Evolutionary conservation across 1,139 yeast species (phyloP), one percentile per base, ranked within the genome.

Genomic region (Magnusiomyces sp.): DNA sequence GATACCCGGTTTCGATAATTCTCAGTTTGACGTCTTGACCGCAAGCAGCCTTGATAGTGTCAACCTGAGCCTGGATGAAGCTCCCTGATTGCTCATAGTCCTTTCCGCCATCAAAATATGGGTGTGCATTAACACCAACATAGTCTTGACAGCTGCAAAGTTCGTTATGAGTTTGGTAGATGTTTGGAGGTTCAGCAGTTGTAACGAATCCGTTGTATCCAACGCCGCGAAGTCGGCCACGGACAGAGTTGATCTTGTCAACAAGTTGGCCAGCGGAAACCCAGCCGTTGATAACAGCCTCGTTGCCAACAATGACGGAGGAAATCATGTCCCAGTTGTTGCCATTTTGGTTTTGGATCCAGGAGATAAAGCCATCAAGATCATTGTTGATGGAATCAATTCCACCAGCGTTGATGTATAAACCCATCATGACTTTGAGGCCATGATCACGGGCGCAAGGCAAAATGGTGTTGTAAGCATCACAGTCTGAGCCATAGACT

Each of bases 161-260:
- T 19, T 67, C 67, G 9, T 95, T 88, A 63, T 83, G 58, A 48
- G 70, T 66, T 61, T 77, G 76, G 65, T 74, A 88, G 16, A 81
- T 68, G n/a, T 77, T 83, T 17, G 96, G 95, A 48, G 95, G 95
- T 65, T 89, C 97, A 48, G 95, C 79, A 29, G 95, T 88, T 32
- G 94, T 81, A 42, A 89, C 73, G 51, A 71, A 62, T 46, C 96
- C 96, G n/a, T 71, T 65, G 69, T 81, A 89, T 20, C 97, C 97
- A 27, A 87, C 90, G 48, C 63, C 66, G 51, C 70, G 64, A 53
- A 89, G 74, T 56, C 69, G 68, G 11, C 72, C 46, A 64, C 80
- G 83, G 49, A 86, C 94, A 7, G 78, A 68, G 1, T 77, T 56
- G 53, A 88, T 82, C 67, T 87, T 87, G 48, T 67, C 52, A 34